phyloP scores from a whole-genome alignment of 2,329 filamentous ascomycete genomes.

The Bretziella fagacearum region DNA sequence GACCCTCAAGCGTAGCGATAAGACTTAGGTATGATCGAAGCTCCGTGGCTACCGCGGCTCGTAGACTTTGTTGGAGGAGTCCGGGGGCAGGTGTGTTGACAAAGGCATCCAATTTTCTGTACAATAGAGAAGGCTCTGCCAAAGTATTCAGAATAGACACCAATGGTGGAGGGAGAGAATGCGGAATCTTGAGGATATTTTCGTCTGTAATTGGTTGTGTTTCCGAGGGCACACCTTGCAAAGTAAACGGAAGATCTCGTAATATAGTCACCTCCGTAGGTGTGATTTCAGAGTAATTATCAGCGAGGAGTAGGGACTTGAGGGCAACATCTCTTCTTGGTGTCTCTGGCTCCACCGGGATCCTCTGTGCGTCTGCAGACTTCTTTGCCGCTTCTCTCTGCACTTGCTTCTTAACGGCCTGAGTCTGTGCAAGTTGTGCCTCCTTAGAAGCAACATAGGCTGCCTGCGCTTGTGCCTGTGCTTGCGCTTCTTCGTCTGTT shows the following conservation, averaged over 20 bases:
- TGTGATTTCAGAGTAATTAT: slow-evolving; percentile 38
- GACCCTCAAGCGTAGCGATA: slow-evolving; percentile 79
- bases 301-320: slow-evolving; percentile 40
- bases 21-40: slow-evolving; percentile 77
- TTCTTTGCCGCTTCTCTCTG: slow-evolving; percentile 22
- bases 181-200: slow-evolving; percentile 56
- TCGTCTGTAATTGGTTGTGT: slow-evolving; percentile 60
- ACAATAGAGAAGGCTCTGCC: slow-evolving; percentile 86
- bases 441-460: slow-evolving; percentile 25
- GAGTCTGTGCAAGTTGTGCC: slow-evolving; percentile 20
- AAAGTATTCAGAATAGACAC: slow-evolving; percentile 76
- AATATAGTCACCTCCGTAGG: slow-evolving; percentile 51
- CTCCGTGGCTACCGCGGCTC: slow-evolving; percentile 71
- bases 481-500: slow-evolving; percentile 27
- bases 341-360: slow-evolving; percentile 18
- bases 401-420: slow-evolving; percentile 9
- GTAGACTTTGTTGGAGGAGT: slow-evolving; percentile 78
- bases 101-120: slow-evolving; percentile 63
- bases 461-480: slow-evolving; percentile 26
- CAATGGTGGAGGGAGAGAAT: slow-evolving; percentile 65
- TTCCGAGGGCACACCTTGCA: slow-evolving; percentile 80
- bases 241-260: slow-evolving; percentile 74
- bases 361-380: slow-evolving; percentile 15
- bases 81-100: slow-evolving; percentile 67
- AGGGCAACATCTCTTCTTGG: slow-evolving; percentile 34